Evolutionary conservation across 345 rosid species (phyloP).

Genomic region (Gossypium arboreum): DNA sequence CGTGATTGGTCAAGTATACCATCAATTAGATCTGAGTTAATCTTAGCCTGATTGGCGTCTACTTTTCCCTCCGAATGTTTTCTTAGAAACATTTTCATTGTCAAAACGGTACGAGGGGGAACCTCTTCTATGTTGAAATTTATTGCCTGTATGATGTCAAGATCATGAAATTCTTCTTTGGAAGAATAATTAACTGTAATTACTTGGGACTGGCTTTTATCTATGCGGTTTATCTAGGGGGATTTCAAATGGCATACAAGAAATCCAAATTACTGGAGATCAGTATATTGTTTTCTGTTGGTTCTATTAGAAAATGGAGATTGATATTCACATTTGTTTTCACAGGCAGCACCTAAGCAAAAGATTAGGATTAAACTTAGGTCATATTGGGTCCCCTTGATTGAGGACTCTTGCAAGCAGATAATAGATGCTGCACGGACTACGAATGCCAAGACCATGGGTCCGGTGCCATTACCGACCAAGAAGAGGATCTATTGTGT

Average conservation of each 20-base stretch:
- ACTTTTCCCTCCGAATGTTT: background rate
- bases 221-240: background rate
- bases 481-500: conserved; percentile 89
- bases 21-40: background rate
- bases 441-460: conserved; percentile 92
- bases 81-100: background rate
- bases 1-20: background rate
- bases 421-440: conserved; percentile 83
- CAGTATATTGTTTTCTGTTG: background rate
- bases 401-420: conserved; percentile 97
- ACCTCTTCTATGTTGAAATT: background rate
- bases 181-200: background rate
- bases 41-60: background rate
- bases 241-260: background rate
- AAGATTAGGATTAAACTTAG: conserved; percentile 93
- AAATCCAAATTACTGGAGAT: background rate
- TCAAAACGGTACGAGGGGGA: background rate
- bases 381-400: conserved; percentile 88
- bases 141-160: background rate
- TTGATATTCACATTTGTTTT: conserved; percentile 8
- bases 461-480: conserved; percentile 92
- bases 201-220: background rate
- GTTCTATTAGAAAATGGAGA: background rate
- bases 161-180: background rate
- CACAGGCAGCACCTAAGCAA: conserved; percentile 89